Base-by-base conservation (phyloP, 2,329 filamentous ascomycete species). In the Dactylella cylindrospora region DNA sequence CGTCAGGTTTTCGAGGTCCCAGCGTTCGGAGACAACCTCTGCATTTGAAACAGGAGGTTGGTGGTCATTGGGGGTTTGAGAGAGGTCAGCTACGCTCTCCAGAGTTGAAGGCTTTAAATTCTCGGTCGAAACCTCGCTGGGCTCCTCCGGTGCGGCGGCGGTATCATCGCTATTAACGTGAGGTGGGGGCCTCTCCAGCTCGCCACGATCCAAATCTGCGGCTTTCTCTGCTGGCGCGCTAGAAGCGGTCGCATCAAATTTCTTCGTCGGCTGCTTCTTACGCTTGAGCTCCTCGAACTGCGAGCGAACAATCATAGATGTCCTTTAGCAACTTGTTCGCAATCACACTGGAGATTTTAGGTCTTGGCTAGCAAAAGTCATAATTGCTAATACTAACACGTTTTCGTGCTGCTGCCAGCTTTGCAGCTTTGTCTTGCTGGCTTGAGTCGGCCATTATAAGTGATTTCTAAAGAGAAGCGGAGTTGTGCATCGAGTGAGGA, bases 391-490 rank as follows among this genome's bases (percentile, higher is more conserved):
- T 31, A 43, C 43, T 7, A 17, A 62, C 57, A 15, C 57, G 57
- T 22, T 54, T 62, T 15, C 43, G 49, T 5, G 57, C 57, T n/a
- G 57, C 57, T 2, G 57, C 57, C n/a, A 62, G 43, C 35, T 62
- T 62, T 29, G 53, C 57, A 2, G 57, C 57, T 19, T 62, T 62
- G 3, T 62, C 54, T 13, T 8, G 3, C 33, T 33, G 28, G 19
- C 19, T 19, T 36, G 19, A 45, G 19, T 62, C 57, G 3, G 43
- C 49, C 57, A 62, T 62, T 39, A 38, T 33, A 45, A 51, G 54
- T 52, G 35, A 62, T 46, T 44, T 46, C 46, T 55, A 39, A 68
- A 82, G 80, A n/a, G n/a, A n/a, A n/a, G n/a, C n/a, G n/a, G n/a
- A n/a, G n/a, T n/a, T n/a, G n/a, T n/a, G n/a, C n/a, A n/a, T n/a